Evolutionary conservation across 768 basidiomycete genomes (phyloP).

Genomic region (Boletus rubroflammeus): DNA sequence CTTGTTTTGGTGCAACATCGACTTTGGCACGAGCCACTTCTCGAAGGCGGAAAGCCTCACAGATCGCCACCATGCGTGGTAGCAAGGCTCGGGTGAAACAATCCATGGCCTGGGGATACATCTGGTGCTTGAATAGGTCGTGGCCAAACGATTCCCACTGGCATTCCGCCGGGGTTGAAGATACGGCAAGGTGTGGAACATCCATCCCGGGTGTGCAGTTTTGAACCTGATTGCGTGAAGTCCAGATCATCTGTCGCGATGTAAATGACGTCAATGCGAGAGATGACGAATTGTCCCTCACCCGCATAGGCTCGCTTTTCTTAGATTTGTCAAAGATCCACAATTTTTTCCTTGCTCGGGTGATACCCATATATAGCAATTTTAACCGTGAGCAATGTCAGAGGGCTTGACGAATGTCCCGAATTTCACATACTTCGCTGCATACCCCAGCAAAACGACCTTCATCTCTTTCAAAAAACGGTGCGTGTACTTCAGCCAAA

Average conservation of each 20-base stretch:
- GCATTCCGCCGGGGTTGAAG: conserved; percentile 49
- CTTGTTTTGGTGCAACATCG: conserved; percentile 23
- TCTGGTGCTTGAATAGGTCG: conserved; percentile 36
- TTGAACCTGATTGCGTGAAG: conserved; percentile 41
- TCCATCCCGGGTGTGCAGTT: conserved; percentile 46
- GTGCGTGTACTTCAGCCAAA: conserved; percentile 29
- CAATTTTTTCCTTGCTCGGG: conserved; percentile 62
- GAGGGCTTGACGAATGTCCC: not conserved
- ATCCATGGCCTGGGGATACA: conserved; percentile 51
- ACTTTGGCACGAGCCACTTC: conserved; percentile 42
- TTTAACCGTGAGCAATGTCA: conserved; percentile 46
- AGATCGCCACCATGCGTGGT: conserved; percentile 41
- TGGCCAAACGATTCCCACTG: conserved; percentile 41
- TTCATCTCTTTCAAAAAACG: conserved; percentile 43
- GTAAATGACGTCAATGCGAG: not conserved
- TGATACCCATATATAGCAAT: conserved; percentile 66
- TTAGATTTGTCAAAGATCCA: conserved; percentile 67
- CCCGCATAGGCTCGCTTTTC: conserved; percentile 55
- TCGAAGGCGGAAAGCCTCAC: conserved; percentile 52
- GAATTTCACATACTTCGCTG: conserved; percentile 44
- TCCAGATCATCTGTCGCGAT: conserved; percentile 48
- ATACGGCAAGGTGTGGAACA: conserved; percentile 51
- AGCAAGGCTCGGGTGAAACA: conserved; percentile 49
- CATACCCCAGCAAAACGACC: conserved; percentile 53
- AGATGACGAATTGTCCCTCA: conserved; percentile 17